Conservation (phyloP, 2,329 filamentous ascomycete genomes). For the Fusarium sp. region DNA sequence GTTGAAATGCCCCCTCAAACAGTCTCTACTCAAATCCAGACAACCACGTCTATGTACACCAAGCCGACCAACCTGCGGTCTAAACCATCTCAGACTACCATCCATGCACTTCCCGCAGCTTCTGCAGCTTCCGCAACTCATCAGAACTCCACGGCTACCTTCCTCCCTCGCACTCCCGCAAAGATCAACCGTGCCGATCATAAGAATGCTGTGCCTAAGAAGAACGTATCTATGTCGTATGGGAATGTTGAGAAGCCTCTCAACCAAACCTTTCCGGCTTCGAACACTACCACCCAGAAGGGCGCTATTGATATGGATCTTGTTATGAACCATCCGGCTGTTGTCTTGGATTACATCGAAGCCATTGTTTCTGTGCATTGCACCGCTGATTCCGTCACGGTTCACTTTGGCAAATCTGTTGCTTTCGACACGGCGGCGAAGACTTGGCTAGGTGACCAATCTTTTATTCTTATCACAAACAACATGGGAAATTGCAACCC, state of each 20-base stretch:
- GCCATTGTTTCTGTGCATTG: constrained; percentile 13
- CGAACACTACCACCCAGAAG: background rate
- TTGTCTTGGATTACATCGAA: constrained; percentile 19
- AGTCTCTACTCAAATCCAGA: background rate
- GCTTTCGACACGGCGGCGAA: constrained; percentile 5
- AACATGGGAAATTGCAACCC: constrained; percentile 22
- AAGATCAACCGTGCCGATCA: constrained; percentile 11
- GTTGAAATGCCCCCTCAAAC: constrained; percentile 19
- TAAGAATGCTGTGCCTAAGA: constrained; percentile 19
- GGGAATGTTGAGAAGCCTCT: constrained; percentile 8
- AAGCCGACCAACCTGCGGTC: background rate
- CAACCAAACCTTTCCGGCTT: constrained; percentile 6
- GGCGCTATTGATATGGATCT: constrained; percentile 19
- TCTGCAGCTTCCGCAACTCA: constrained; percentile 1
- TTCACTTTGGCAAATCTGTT: constrained; percentile 10
- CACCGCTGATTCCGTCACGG: background rate
- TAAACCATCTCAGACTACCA: constrained; percentile 12
- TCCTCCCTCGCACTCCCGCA: constrained; percentile 11
- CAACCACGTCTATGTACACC: background rate
- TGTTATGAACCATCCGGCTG: constrained; percentile 23
- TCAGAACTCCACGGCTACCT: constrained; percentile 19
- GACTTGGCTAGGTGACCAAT: background rate
- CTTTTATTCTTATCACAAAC: constrained; percentile 13
- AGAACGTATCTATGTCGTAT: constrained; percentile 21
- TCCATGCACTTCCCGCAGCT: background rate